Evolutionary conservation across 2,329 filamentous ascomycete species (phyloP), one percentile per base, ranked within the genome.

Genomic region (Raffaelea ambrosiae): DNA sequence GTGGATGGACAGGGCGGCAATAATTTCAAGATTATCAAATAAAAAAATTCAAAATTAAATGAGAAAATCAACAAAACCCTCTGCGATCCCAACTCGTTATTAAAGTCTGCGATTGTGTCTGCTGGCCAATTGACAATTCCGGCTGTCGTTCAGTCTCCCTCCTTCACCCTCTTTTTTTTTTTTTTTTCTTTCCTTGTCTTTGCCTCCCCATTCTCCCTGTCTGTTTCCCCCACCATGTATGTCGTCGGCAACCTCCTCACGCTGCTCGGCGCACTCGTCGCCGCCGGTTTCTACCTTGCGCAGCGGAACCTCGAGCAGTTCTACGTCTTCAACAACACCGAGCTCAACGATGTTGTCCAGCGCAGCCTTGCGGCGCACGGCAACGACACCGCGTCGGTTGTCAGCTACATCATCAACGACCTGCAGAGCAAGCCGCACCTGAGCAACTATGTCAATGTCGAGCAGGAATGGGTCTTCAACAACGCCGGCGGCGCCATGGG

Each of bases 401-500:
- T 88, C 51, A 61, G 73, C 54, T 81, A 77, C 67, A 89, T 94
- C 55, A 79, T 87, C 45, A 60, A 68, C 51, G 82, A 88, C 67
- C 73, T 94, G 48, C 70, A 72, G 56, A 68, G 69, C 56, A 75
- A 73, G 64, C 70, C 59, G 74, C 71, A 58, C 57, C 68, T 61
- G 62, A 67, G 44, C 57, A 59, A 44, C 50, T 69, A 87, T 64
- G 61, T 91, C 61, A 88, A 85, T 68, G 62, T 77, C 48, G 70
- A 84, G 50, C 80, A 91, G 68, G 84, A 91, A 65, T 95, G 88
- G 88, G 74, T 94, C 41, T 91, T 95, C 60, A 95, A 94, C 74
- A 94, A 94, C 61, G 88, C 88, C 45, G 88, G 88, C 46, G 88
- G 88, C 54, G 88, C 88, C 46, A 95, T 94, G 88, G 88, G 88